Base-by-base conservation (phyloP, 2,329 filamentous ascomycete species). In the Emydomyces testavorans region DNA sequence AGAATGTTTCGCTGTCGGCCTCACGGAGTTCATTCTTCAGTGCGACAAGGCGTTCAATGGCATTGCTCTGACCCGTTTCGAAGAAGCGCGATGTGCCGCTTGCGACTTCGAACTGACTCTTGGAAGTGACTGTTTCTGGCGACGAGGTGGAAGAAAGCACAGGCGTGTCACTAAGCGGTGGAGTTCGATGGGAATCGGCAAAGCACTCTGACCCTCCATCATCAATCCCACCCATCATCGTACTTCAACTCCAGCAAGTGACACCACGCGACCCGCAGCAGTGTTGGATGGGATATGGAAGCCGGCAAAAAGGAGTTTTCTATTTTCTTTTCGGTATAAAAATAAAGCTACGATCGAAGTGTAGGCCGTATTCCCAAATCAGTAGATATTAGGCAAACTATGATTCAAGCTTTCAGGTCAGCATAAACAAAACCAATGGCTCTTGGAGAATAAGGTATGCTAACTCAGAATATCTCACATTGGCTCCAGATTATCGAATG, bases 1-100 rank as follows among this genome's bases (percentile, higher is more conserved):
- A 85, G 63, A 85, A 84, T 42, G 74, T 69, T 50, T 79, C 73
- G 1, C 70, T 73, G 43, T 75, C 70, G 42, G 75, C 67, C 16
- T 65, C 65, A 43, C 71, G 69, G 15, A 85, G 64, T 15, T 65
- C 64, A 43, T 67, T 62, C 62, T 85, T 85, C 49, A 85, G 67
- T 23, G 67, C 62, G 21, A 82, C 71, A 42, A 83, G 62, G 42
- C 71, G 68, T 60, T 83, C 79, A 36, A 76, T 69, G 31, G 78
- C 78, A 60, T 76, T 75, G 62, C 69, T 79, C 60, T 84, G 78
- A 8, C 70, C 66, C 4, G 65, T 63, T 11, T 65, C 46, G 29
- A 28, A 41, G 20, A 35, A 28, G 3, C 23, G 32, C 13, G 32
- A 28, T 15, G 13, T 16, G n/a, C 20, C 18, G 10, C 37, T n/a